Percentiles rank a stretch among this genome's conserved stretches.
Conservation (phyloP, 768 basidiomycete species). For the Mycena rebaudengoi region DNA sequence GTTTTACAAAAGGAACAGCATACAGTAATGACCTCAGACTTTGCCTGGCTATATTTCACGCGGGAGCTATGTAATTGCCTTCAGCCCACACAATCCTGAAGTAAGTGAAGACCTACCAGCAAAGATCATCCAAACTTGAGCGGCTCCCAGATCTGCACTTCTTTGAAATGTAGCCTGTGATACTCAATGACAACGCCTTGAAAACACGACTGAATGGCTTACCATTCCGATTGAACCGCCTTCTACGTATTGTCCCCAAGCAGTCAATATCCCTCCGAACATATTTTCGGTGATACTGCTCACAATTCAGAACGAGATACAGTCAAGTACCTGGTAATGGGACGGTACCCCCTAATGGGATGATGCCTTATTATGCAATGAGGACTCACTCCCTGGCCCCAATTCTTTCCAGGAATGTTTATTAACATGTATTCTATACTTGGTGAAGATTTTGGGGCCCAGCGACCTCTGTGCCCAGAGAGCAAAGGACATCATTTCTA, state of each 20-base stretch:
- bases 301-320: not conserved
- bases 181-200: not conserved
- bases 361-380: no score
- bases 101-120: not conserved
- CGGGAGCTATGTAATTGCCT: not conserved
- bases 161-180: not conserved
- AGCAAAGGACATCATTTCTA: no score
- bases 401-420: no score
- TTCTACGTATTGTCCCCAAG: slow-evolving; percentile 1
- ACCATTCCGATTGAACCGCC: not conserved
- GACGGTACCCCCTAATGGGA: no score
- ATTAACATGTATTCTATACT: no score
- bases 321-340: no score
- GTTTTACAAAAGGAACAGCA: no score
- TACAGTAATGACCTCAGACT: no score
- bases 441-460: no score
- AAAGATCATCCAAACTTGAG: not conserved
- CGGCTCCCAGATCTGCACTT: not conserved
- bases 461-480: no score
- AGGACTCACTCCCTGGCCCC: no score
- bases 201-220: not conserved
- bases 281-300: not conserved
- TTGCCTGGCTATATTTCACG: not conserved
- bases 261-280: not conserved
- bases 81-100: not conserved